Evolutionary conservation across 2,329 filamentous ascomycete species (phyloP), one percentile per base, ranked within the genome.

Genomic region (Macrophomina phaseolina): DNA sequence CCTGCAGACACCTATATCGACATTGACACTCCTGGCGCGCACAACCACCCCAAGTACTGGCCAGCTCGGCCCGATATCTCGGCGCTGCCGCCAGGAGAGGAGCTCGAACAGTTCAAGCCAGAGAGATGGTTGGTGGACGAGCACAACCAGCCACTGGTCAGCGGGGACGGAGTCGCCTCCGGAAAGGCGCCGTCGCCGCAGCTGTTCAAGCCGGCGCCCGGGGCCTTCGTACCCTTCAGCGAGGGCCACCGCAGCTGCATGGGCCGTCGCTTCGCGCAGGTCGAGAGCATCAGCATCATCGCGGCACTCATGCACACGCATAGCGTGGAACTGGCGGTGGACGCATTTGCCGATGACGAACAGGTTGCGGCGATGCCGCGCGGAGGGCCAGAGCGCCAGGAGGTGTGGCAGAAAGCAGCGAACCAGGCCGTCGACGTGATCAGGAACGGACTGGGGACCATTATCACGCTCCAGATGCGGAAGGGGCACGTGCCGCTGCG

Each of bases 1-100:
- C 90, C 91, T 0, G 82, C 79, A 8, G 83, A 81, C 28, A 81
- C 83, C 12, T 78, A 83, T 63, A 81, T 94, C 68, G 84, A 82
- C 3, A 76, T 94, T 28, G 83, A 83, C 5, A 81, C 83, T 2
- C 58, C 61, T 9, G 67, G 45, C 32, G 42, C 46, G 23, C 90
- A 93, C 63, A 85, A 87, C 45, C 91, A 93, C 76, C 90, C 91
- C 11, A 87, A 85, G 58, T 89, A 90, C 76, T 94, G 92, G 91
- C 90, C 90, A 12, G 72, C 73, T 18, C 73, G 72, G 71, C 61
- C 83, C 5, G 67, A 73, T 34, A 74, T 76, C 66, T 75, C 56
- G 30, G 65, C 65, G 5, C 36, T 67, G 7, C 65, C 65, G 38
- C 38, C 56, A 16, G 65, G 65, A 7, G 70, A 86, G 60, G 90